phyloP scores from a whole-genome alignment of 1,284 basidiomycete species.

The Cutaneotrichosporon dermatis region DNA sequence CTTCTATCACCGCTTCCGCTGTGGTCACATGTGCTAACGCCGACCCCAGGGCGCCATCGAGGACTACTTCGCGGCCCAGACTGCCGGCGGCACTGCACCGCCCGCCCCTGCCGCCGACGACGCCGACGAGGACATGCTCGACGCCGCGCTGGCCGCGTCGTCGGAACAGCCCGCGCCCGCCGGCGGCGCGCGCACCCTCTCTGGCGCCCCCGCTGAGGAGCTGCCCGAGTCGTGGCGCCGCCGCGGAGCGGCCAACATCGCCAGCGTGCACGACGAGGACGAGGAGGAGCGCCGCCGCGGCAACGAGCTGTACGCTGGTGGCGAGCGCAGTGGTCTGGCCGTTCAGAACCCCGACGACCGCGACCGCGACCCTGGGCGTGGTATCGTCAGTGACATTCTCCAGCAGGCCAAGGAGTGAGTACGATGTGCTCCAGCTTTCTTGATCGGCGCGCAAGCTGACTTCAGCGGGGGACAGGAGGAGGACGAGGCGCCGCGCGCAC shows the following conservation, averaged over 20 bases:
- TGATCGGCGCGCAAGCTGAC: neutral
- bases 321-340: slow-evolving; percentile 67
- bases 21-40: neutral
- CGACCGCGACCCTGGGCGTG: slow-evolving; percentile 31
- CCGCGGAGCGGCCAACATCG: neutral
- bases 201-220: slow-evolving; percentile 27
- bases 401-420: slow-evolving; percentile 72
- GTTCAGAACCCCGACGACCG: slow-evolving; percentile 73
- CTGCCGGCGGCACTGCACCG: neutral
- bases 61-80: slow-evolving; percentile 40
- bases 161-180: neutral
- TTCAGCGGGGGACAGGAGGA: slow-evolving; percentile 24
- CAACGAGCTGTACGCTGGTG: slow-evolving; percentile 32
- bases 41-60: slow-evolving; percentile 40
- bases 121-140: slow-evolving; percentile 25
- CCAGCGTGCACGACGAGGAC: slow-evolving; percentile 20
- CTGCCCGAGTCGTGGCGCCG: slow-evolving; percentile 38
- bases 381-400: slow-evolving; percentile 75
- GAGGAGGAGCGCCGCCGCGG: slow-evolving; percentile 28
- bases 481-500: slow-evolving; percentile 48
- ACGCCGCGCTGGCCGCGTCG: slow-evolving; percentile 17
- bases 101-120: slow-evolving; percentile 18
- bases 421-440: neutral
- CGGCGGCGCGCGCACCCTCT: slow-evolving; percentile 29
- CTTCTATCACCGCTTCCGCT: neutral